Conservation (phyloP, 768 basidiomycete genomes). For the Kwoniella sp. region DNA sequence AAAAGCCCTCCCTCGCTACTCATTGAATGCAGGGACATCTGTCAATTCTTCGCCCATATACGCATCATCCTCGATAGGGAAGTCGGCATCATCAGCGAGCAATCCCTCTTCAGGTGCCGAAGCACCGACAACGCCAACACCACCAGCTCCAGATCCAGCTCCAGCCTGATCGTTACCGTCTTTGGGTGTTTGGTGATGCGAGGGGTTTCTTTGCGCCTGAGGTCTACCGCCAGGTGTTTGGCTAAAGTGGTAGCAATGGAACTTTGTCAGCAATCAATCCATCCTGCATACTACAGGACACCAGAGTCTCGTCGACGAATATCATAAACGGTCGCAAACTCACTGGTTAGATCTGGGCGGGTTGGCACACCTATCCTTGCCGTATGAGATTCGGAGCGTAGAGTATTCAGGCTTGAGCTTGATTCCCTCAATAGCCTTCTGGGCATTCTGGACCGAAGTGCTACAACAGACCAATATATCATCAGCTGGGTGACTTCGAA, state of each 20-base stretch:
- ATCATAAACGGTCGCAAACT: too few relatives aligned
- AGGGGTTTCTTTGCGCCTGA: constrained; percentile 7
- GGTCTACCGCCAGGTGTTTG: constrained; percentile 20
- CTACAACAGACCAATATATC: constrained; percentile 6
- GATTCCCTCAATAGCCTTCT: constrained; percentile 96
- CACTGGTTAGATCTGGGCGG: constrained; percentile 60
- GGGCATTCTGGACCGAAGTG: constrained; percentile 54
- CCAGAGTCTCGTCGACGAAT: too few relatives aligned
- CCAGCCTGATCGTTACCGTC: neutral
- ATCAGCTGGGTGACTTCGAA: too few relatives aligned
- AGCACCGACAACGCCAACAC: neutral
- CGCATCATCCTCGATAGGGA: constrained; percentile 25
- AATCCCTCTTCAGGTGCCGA: constrained; percentile 9
- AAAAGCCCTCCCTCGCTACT: constrained; percentile 19
- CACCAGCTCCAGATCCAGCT: neutral
- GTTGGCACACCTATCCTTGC: constrained; percentile 94
- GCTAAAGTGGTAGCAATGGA: neutral
- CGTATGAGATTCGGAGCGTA: constrained; percentile 85
- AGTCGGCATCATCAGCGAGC: constrained; percentile 14
- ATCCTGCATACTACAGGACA: neutral
- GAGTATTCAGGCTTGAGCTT: constrained; percentile 85
- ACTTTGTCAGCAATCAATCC: neutral
- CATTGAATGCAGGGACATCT: constrained; percentile 23
- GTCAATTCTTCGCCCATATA: constrained; percentile 32
- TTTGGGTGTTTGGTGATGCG: constrained; percentile 16